phyloP scores from a whole-genome alignment of 2,329 filamentous ascomycete species.

The Lasiodiplodia hormozganensis region DNA sequence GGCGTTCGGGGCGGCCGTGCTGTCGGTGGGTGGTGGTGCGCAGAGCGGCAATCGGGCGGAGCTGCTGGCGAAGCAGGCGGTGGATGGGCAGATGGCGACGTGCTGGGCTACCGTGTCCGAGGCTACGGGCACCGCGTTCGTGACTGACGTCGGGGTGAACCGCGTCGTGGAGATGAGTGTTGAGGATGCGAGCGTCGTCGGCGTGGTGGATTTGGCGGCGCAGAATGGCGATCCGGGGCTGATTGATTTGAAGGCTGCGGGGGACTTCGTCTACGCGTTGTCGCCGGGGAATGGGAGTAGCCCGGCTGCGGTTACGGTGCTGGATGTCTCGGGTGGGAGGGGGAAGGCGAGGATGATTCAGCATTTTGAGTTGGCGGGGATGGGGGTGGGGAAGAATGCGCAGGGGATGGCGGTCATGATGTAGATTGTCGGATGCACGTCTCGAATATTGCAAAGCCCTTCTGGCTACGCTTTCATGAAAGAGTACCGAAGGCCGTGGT shows the following conservation, averaged over 20 bases:
- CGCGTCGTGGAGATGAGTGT: conserved; percentile 64
- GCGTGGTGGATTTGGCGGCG: conserved; percentile 47
- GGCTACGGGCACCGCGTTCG: conserved; percentile 60
- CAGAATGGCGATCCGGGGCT: conserved; percentile 60
- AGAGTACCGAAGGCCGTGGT: too few relatives aligned
- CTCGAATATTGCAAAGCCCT: too few relatives aligned
- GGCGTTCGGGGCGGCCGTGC: conserved; percentile 61
- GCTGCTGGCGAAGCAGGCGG: conserved; percentile 43
- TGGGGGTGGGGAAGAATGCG: conserved; percentile 41
- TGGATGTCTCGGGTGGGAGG: conserved; percentile 42
- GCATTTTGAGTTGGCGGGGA: conserved; percentile 42
- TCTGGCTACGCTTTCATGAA: too few relatives aligned
- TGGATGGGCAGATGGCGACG: conserved; percentile 61
- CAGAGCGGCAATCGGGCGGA: conserved; percentile 38
- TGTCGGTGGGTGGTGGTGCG: conserved; percentile 50
- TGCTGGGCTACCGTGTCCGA: conserved; percentile 65
- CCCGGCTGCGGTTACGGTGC: conserved; percentile 46
- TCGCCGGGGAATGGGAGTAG: conserved; percentile 58
- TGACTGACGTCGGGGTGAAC: conserved; percentile 63
- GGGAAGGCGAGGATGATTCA: conserved; percentile 46
- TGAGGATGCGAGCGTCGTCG: conserved; percentile 56
- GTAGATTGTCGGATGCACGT: conserved; percentile 34
- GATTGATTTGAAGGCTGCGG: conserved; percentile 61
- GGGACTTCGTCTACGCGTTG: conserved; percentile 65
- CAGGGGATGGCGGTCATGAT: conserved; percentile 44